A percentile compares a stretch with the other conserved stretches of the same genome.
phyloP scores from a whole-genome alignment of 768 basidiomycete genomes.

The Xerocomellus amylosporus region DNA sequence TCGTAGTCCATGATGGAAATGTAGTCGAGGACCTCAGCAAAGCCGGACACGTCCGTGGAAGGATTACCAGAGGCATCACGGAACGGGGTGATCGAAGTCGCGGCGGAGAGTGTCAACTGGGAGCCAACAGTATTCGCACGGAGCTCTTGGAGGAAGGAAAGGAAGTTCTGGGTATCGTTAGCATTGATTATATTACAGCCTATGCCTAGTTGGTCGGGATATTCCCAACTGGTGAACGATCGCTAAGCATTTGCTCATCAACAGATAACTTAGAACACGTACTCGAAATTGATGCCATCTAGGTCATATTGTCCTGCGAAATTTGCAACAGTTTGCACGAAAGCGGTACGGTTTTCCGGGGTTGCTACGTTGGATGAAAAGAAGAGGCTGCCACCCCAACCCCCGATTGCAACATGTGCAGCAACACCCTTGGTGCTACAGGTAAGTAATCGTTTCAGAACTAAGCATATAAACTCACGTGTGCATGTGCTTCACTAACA shows the following conservation, averaged over 20 bases:
- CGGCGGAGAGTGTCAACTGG: slow-evolving; percentile 67
- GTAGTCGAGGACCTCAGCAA: slow-evolving; percentile 67
- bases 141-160: slow-evolving; percentile 70
- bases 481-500: slow-evolving; percentile 42
- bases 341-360: slow-evolving; percentile 54
- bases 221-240: slow-evolving; percentile 69
- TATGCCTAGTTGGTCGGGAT: slow-evolving; percentile 63
- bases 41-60: slow-evolving; percentile 64
- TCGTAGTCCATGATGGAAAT: slow-evolving; percentile 69
- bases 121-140: slow-evolving; percentile 49
- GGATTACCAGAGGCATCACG: slow-evolving; percentile 56
- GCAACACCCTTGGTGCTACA: slow-evolving; percentile 44
- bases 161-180: slow-evolving; percentile 73
- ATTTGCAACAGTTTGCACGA: slow-evolving; percentile 55
- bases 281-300: slow-evolving; percentile 50
- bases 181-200: slow-evolving; percentile 60
- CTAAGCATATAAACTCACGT: slow-evolving; percentile 25
- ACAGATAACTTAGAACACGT: not conserved
- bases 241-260: not conserved
- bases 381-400: slow-evolving; percentile 63
- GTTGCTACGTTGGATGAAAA: slow-evolving; percentile 63
- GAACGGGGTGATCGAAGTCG: slow-evolving; percentile 68
- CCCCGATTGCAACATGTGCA: slow-evolving; percentile 62
- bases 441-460: not conserved
- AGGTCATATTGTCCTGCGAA: slow-evolving; percentile 50